phyloP scores from a whole-genome alignment of 176 grass and related monocot species.

The Eragrostis curvula region DNA sequence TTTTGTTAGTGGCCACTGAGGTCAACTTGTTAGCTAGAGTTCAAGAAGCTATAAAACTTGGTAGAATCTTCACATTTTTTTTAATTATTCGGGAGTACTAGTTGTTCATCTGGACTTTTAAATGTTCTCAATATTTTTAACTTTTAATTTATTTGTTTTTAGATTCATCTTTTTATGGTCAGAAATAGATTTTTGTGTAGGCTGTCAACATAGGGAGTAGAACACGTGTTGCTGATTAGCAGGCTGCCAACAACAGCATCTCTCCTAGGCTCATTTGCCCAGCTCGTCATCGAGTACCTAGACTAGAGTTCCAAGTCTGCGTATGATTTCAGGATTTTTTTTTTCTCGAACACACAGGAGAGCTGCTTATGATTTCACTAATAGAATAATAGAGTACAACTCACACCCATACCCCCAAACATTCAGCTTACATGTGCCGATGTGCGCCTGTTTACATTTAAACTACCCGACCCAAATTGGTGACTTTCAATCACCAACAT shows the following conservation, averaged over 20 bases:
- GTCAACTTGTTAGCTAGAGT: slow-evolving; percentile 56
- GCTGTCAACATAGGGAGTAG: slow-evolving; percentile 45
- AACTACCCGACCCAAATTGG: too few species aligned
- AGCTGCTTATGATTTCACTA: too few species aligned
- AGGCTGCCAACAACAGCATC: slow-evolving; percentile 26
- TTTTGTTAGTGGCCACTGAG: slow-evolving; percentile 30
- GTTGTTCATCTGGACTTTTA: slow-evolving; percentile 37
- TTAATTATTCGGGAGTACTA: slow-evolving; percentile 26
- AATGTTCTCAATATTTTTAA: slow-evolving; percentile 25
- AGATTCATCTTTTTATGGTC: slow-evolving; percentile 27
- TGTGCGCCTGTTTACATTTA: too few species aligned
- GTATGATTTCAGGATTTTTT: slow-evolving; percentile 22
- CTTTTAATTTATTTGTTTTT: not conserved
- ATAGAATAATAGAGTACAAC: too few species aligned
- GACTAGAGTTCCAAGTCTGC: slow-evolving; percentile 27
- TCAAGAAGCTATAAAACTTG: slow-evolving; percentile 46
- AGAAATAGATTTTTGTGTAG: slow-evolving; percentile 46
- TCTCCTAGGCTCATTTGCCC: slow-evolving; percentile 29
- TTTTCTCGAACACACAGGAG: too few species aligned
- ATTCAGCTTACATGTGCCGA: too few species aligned
- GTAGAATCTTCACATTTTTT: slow-evolving; percentile 45
- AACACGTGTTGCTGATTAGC: slow-evolving; percentile 45
- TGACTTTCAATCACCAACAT: too few species aligned
- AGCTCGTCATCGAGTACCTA: slow-evolving; percentile 33
- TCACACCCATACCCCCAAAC: too few species aligned